These are phyloP conservation scores for Wickerhamomyces alni DNA, from an alignment of 805 yeast species.

Conservation along the genomic window DNA sequence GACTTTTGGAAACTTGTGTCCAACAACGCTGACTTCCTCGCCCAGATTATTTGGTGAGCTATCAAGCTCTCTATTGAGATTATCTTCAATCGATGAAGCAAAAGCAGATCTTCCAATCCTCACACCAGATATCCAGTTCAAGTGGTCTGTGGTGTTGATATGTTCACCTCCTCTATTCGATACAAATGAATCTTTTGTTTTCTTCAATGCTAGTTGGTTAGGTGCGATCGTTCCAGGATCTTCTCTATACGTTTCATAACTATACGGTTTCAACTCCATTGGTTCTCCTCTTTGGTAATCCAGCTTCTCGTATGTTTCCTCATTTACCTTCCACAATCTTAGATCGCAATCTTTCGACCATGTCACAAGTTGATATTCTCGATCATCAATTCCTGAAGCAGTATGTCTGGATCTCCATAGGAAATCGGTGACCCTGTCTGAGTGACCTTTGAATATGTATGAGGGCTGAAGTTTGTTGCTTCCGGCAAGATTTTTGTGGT, in stretches of 20 bases:
- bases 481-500: conserved; percentile 21
- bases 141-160: conserved; percentile 49
- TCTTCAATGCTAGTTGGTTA: conserved; percentile 29
- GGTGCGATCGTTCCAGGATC: conserved; percentile 36
- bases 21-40: conserved; percentile 85
- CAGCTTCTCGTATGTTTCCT: conserved; percentile 41
- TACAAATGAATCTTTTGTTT: conserved; percentile 34
- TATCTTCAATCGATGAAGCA: conserved; percentile 20
- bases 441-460: conserved; percentile 70
- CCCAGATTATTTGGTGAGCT: conserved; percentile 62
- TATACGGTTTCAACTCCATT: conserved; percentile 31
- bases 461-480: conserved; percentile 42
- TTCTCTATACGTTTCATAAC: conserved; percentile 42
- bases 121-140: conserved; percentile 93
- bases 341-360: conserved; percentile 91
- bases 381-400: conserved; percentile 45
- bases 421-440: conserved; percentile 81
- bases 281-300: conserved; percentile 33
- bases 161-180: conserved; percentile 33
- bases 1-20: conserved; percentile 83
- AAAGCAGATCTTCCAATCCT: conserved; percentile 39
- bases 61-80: conserved; percentile 31
- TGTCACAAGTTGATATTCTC: conserved; percentile 87
- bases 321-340: conserved; percentile 69
- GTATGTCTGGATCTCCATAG: conserved; percentile 71